Conservation (phyloP, 2,329 filamentous ascomycete genomes). For the Trichoderma endophyticum region DNA sequence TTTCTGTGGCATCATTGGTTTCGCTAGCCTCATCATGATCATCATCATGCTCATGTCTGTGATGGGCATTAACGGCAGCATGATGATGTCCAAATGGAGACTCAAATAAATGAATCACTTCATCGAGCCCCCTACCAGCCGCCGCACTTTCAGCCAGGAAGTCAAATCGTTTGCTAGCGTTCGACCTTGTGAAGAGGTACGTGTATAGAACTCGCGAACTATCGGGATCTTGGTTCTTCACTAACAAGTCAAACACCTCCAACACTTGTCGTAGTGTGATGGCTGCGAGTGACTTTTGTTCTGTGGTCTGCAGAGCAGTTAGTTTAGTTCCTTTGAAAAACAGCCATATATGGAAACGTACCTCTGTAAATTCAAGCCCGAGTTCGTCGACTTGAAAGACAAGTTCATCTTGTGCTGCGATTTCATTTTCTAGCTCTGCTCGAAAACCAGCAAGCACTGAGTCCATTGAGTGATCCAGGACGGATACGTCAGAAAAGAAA, state of each 20-base stretch:
- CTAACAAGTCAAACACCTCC: constrained; percentile 41
- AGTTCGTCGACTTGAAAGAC: constrained; percentile 52
- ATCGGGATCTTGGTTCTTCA: constrained; percentile 44
- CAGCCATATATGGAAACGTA: constrained; percentile 27
- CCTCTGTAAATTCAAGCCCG: constrained; percentile 52
- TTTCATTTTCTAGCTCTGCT: constrained; percentile 44
- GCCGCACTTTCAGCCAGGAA: constrained; percentile 42
- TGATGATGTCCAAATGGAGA: constrained; percentile 22
- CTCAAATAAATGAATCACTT: constrained; percentile 40
- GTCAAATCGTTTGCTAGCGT: constrained; percentile 38
- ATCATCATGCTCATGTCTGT: constrained; percentile 22
- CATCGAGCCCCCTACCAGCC: constrained; percentile 40
- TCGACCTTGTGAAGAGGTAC: constrained; percentile 41
- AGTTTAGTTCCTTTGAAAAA: constrained; percentile 14
- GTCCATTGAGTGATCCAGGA: constrained; percentile 44
- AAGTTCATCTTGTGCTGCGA: constrained; percentile 46
- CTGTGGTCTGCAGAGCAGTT: constrained; percentile 34
- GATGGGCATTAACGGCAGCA: neutral
- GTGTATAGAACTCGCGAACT: constrained; percentile 40
- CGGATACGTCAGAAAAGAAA: constrained; percentile 44
- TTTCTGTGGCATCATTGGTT: neutral
- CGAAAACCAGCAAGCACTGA: constrained; percentile 45
- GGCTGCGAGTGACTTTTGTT: constrained; percentile 33
- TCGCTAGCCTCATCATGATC: neutral
- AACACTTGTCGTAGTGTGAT: constrained; percentile 42